These are phyloP conservation scores for Cystofilobasidium macerans DNA, from an alignment of 768 basidiomycete species.

Conservation along the genomic window DNA sequence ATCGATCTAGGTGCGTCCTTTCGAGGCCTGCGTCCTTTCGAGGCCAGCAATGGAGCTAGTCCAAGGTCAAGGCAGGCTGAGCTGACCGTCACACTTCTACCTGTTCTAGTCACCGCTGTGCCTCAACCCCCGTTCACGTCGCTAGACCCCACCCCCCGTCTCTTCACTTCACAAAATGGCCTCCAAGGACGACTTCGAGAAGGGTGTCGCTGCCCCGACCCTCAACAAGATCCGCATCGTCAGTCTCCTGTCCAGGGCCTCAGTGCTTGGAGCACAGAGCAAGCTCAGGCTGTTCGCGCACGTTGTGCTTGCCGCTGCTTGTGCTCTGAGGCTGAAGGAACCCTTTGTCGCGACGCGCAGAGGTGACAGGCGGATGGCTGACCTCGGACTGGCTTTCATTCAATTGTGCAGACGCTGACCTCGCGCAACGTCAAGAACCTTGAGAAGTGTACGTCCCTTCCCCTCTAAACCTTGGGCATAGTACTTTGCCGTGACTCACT, in stretches of 20 bases:
- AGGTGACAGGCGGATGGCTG: not conserved
- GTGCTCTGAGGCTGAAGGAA: not conserved
- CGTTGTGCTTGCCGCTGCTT: no score
- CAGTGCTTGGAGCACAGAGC: not conserved
- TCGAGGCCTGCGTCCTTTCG: no score
- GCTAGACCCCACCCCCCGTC: conserved; percentile 20
- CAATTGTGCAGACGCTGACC: conserved; percentile 55
- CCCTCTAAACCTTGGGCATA: not conserved
- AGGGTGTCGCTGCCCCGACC: conserved; percentile 78
- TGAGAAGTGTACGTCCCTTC: conserved; percentile 70
- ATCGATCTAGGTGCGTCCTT: no score
- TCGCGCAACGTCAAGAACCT: conserved; percentile 95
- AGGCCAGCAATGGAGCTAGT: no score
- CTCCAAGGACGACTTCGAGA: conserved; percentile 61
- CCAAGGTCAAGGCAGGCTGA: no score
- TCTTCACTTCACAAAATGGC: conserved; percentile 33
- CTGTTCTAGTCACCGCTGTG: conserved; percentile 29
- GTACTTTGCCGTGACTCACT: no score
- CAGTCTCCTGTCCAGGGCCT: not conserved
- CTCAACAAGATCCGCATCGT: conserved; percentile 95
- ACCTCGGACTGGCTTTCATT: not conserved
- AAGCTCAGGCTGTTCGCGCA: not conserved
- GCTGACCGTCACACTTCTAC: no score
- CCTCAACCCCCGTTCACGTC: conserved; percentile 22
- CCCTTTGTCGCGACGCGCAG: no score